These are phyloP conservation scores for Fusarium tanahbumbuense DNA, from an alignment of 2,329 filamentous ascomycete genomes.

Conservation along the genomic window DNA sequence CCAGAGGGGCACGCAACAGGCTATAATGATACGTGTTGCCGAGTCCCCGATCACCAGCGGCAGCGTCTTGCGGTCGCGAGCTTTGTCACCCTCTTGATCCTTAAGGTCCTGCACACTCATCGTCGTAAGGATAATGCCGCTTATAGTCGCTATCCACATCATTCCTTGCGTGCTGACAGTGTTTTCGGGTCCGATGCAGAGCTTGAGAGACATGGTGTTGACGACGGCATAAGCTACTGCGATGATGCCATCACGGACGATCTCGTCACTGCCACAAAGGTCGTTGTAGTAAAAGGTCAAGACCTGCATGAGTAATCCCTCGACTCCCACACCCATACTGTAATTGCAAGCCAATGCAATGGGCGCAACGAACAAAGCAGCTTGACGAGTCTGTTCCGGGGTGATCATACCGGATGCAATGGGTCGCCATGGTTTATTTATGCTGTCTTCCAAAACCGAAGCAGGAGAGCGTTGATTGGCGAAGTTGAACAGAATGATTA, in stretches of 20 bases:
- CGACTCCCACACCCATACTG: not conserved
- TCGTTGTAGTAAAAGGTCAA: not conserved
- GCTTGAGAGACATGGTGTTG: not conserved
- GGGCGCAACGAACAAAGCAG: not conserved
- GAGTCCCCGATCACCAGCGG: not conserved
- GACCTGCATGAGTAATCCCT: not conserved
- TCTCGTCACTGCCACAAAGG: not conserved
- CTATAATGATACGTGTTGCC: rapidly evolving
- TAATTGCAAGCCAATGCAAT: not conserved
- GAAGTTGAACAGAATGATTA: not conserved
- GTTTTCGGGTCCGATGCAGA: not conserved
- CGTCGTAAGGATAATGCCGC: not conserved
- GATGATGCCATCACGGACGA: not conserved
- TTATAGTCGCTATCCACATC: not conserved
- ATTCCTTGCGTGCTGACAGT: not conserved
- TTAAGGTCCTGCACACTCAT: not conserved
- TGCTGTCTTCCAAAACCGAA: not conserved
- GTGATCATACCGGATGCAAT: not conserved
- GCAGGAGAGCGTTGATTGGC: not conserved
- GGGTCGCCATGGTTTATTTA: not conserved
- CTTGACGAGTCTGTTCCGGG: not conserved
- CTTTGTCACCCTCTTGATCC: not conserved
- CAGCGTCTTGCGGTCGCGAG: not conserved
- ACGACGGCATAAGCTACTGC: not conserved
- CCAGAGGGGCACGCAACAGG: not conserved